These are phyloP conservation scores for Lactarius tabidus DNA, from an alignment of 768 basidiomycete species.

Conservation along the genomic window DNA sequence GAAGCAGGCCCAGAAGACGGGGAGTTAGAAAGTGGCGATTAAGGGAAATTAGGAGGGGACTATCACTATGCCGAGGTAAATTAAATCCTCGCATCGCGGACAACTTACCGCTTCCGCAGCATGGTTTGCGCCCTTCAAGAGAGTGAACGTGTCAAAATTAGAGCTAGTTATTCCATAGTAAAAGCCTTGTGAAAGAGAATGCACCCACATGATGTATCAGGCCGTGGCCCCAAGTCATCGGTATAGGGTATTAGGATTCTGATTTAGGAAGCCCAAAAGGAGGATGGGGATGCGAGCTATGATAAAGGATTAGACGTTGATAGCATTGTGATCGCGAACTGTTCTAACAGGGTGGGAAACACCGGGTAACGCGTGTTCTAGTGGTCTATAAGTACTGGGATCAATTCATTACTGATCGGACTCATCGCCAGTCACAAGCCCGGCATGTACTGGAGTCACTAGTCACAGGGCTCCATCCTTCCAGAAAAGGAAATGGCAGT, in stretches of 20 bases:
- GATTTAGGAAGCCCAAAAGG: conserved; percentile 26
- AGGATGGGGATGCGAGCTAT: conserved; percentile 38
- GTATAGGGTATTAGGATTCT: conserved; percentile 27
- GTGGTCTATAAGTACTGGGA: too few species aligned
- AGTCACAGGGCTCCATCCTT: too few species aligned
- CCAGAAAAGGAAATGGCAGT: neutral
- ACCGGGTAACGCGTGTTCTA: conserved; percentile 24
- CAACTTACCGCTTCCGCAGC: conserved; percentile 48
- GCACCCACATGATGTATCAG: conserved; percentile 56
- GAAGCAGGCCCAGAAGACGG: conserved; percentile 30
- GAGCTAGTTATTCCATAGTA: conserved; percentile 77
- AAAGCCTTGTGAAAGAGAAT: conserved; percentile 85
- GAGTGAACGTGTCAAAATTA: conserved; percentile 63
- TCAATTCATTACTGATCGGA: too few species aligned
- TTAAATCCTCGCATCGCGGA: conserved; percentile 65
- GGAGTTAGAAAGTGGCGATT: conserved; percentile 33
- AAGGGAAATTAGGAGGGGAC: conserved; percentile 28
- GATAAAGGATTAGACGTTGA: conserved; percentile 27
- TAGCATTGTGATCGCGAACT: conserved; percentile 8
- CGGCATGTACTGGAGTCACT: too few species aligned
- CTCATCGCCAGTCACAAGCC: conserved; percentile 12
- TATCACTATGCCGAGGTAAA: conserved; percentile 32
- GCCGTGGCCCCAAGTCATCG: conserved; percentile 41
- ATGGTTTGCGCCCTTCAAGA: conserved; percentile 42
- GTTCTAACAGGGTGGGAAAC: conserved; percentile 13